Evolutionary conservation across 345 rosid species (phyloP), one percentile per base, ranked within the genome.

Genomic region (Linum usitatissimum): DNA sequence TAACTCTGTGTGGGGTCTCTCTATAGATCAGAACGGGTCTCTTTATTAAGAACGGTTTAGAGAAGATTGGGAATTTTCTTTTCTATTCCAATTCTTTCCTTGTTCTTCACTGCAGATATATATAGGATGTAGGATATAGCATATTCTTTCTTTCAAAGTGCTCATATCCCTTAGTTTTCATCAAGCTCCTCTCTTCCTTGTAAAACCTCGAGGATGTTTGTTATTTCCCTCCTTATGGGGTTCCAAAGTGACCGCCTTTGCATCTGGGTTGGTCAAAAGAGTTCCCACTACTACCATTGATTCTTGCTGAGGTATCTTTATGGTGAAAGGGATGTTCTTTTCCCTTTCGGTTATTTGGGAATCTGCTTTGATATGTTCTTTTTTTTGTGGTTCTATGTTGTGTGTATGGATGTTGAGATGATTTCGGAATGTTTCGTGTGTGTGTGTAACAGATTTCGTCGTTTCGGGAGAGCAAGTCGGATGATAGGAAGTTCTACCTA

Each of bases 381-480:
- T 23, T 23, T 23, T 23, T 23, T 1, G 28, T 23, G 28, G 28
- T 23, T 23, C 28, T 23, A 0, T 23, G 28, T 23, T 23, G 28
- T 23, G 1, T 23, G 1, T 23, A 23, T 23, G 28, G 28, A 1
- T 23, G 28, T 23, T 23, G 28, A 23, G 28, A 23, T n/a, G n/a
- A n/a, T n/a, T n/a, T n/a, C n/a, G n/a, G n/a, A 23, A 23, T 23
- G 28, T 23, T 23, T 23, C 28, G 1, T 23, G 28, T 23, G 28
- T 23, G 28, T 2, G 28, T 23, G 57, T 68, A 57, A 73, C 92
- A 93, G 99, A 82, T 90, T 63, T 90, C 96, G 0, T 93, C 99
- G 48, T 93, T 90, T 77, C 79, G 99, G 48, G 99, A 90, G 80
- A 93, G 99, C 88, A 93, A 83, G 74, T 90, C 97, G 5, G 99